Evolutionary conservation across 108 stramenopile species (phyloP).

Genomic region (Cylindrotheca closterium): DNA sequence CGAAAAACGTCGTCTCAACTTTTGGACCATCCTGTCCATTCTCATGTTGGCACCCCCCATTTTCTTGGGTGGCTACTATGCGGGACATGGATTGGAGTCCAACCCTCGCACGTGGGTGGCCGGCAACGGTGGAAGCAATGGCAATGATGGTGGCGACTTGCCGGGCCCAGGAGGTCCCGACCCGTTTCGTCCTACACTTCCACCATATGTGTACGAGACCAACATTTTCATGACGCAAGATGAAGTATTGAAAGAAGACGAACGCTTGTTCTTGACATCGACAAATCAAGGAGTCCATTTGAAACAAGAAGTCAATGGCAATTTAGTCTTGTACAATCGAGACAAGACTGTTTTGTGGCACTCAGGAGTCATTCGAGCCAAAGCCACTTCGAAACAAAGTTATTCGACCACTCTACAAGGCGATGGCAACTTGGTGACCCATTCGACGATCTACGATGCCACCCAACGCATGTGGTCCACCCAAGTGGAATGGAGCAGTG

Average conservation of each 20-base stretch:
- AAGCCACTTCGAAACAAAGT: background rate
- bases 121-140: background rate
- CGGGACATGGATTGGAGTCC: background rate
- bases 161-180: background rate
- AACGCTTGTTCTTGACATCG: background rate
- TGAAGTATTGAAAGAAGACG: background rate
- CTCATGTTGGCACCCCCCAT: background rate
- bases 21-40: background rate
- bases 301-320: constrained; percentile 1
- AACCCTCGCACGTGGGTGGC: background rate
- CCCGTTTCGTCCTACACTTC: background rate
- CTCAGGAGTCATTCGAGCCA: constrained; percentile 1
- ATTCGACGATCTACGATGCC: background rate
- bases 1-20: background rate
- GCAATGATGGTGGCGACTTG: background rate
- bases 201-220: background rate
- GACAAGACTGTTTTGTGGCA: background rate
- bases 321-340: constrained; percentile 1
- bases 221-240: background rate
- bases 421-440: constrained; percentile 10
- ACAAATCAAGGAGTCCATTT: background rate
- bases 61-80: background rate
- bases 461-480: no score
- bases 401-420: constrained; percentile 3
- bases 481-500: no score